Conservation (phyloP, 257 asterid species). For the Solanum chmielewskii region DNA sequence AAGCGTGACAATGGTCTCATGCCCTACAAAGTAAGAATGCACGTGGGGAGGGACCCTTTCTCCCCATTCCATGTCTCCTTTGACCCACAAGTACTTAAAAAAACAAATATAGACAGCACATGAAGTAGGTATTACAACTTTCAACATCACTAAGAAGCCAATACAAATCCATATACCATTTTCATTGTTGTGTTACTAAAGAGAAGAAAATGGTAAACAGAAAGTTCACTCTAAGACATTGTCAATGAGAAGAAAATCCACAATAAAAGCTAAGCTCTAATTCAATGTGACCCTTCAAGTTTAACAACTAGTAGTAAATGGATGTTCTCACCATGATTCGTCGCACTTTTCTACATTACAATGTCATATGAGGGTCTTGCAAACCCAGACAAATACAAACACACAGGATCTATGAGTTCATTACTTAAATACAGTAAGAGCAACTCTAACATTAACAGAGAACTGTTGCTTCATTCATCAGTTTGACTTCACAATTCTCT, state of each 20-base stretch:
- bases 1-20: background rate
- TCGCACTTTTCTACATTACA: background rate
- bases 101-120: background rate
- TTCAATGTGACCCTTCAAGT: background rate
- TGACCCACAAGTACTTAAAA: background rate
- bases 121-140: background rate
- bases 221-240: background rate
- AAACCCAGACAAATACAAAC: background rate
- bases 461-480: background rate
- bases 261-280: background rate
- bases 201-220: background rate
- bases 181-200: background rate
- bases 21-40: background rate
- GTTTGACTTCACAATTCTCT: background rate
- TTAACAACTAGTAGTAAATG: background rate
- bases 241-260: background rate
- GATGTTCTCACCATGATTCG: background rate
- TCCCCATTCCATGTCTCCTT: background rate
- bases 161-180: background rate
- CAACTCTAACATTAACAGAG: background rate
- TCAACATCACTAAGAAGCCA: background rate
- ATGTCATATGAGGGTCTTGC: background rate
- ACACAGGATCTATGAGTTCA: background rate
- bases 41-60: background rate
- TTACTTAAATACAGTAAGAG: background rate